Percentiles rank a stretch among this genome's conserved stretches.
Conservation (phyloP, 345 rosid species). For the Eucalyptus globulus region DNA sequence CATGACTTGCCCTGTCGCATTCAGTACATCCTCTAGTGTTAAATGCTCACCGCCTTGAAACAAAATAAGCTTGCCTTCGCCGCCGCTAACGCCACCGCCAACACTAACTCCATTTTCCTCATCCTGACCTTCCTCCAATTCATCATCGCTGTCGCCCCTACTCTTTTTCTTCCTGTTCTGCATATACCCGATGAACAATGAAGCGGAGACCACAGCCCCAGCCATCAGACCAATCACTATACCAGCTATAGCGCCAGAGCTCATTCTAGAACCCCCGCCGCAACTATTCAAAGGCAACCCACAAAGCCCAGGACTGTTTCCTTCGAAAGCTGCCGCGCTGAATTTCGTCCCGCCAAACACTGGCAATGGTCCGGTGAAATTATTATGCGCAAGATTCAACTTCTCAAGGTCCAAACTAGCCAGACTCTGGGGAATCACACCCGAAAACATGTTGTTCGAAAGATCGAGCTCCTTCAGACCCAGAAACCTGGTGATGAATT, state of each 20-base stretch:
- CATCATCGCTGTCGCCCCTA: conserved; percentile 59
- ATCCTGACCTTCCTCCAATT: conserved; percentile 62
- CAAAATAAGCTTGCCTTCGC: conserved; percentile 74
- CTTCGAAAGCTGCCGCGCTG: conserved; percentile 58
- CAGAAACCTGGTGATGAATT: conserved; percentile 47
- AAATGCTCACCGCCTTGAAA: conserved; percentile 98
- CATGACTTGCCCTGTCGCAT: conserved; percentile 94
- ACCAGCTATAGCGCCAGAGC: conserved; percentile 90
- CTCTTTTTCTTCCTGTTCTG: conserved; percentile 76
- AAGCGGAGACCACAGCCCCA: conserved; percentile 78
- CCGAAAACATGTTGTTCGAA: conserved; percentile 56
- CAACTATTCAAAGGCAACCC: conserved; percentile 73
- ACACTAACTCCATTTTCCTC: conserved; percentile 26
- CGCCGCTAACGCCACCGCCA: neutral
- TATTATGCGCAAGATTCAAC: conserved; percentile 79
- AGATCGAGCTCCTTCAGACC: conserved; percentile 75
- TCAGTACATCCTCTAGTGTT: conserved; percentile 83
- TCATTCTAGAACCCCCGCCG: conserved; percentile 45
- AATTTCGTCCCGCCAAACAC: conserved; percentile 52
- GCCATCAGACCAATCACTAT: conserved; percentile 89
- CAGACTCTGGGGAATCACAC: conserved; percentile 59
- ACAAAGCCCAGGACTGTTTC: conserved; percentile 76
- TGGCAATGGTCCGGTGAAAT: conserved; percentile 78
- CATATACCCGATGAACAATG: conserved; percentile 72
- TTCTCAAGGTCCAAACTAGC: conserved; percentile 43